Conservation (phyloP, 2,329 filamentous ascomycete genomes). For the Verticillium zaregamsianum region DNA sequence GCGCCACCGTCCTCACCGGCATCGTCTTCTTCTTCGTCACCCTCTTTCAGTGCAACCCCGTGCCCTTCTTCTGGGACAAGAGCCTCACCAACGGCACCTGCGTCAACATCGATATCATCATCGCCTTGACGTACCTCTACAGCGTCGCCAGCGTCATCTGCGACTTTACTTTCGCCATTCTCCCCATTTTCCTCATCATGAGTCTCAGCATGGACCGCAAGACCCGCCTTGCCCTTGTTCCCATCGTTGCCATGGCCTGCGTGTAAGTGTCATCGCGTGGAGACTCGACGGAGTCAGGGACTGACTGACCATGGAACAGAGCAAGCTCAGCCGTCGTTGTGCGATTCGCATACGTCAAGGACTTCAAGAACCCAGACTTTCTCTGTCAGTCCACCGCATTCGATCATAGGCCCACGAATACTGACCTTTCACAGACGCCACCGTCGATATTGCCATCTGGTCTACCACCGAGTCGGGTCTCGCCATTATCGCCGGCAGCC, state of each 20-base stretch:
- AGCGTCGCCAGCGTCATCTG: conserved; percentile 43
- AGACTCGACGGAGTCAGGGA: neutral
- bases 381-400: conserved; percentile 27
- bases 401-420: neutral
- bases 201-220: conserved; percentile 48
- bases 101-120: conserved; percentile 31
- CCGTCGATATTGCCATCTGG: conserved; percentile 42
- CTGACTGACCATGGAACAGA: conserved; percentile 18
- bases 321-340: conserved; percentile 40
- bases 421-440: conserved; percentile 23
- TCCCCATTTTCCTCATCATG: conserved; percentile 51
- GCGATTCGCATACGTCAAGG: conserved; percentile 32
- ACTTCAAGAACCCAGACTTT: conserved; percentile 35
- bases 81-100: conserved; percentile 17
- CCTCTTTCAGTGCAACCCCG: conserved; percentile 22
- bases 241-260: conserved; percentile 53
- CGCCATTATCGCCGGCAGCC: conserved; percentile 42
- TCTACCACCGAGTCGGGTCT: conserved; percentile 42
- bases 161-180: conserved; percentile 47
- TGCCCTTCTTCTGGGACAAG: conserved; percentile 24
- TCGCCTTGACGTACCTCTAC: conserved; percentile 48
- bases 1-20: conserved; percentile 20
- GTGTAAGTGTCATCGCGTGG: conserved; percentile 24
- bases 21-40: conserved; percentile 25
- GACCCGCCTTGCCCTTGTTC: conserved; percentile 47